Base-by-base conservation (phyloP, 768 basidiomycete species). In the Pulveroboletus sp. region DNA sequence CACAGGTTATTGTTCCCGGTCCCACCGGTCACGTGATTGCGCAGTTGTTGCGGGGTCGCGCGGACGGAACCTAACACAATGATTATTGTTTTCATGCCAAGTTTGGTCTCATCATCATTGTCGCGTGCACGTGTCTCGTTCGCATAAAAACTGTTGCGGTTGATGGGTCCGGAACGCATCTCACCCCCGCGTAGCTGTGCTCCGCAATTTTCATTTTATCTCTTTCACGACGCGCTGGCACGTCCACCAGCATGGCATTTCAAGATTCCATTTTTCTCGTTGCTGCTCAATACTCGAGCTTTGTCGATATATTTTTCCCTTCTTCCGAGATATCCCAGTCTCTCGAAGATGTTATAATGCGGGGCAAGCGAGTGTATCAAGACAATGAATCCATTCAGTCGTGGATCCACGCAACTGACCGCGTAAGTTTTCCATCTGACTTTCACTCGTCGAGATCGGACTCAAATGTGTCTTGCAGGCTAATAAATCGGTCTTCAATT, bases 201-300 rank as follows among this genome's bases (percentile, higher is more conserved):
- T 68, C 43, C 62, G 56, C 68, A 6, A n/a, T n/a, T n/a, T n/a
- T 29, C 27, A 20, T 27, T 45, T 55, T 57, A 45, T 36, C 41
- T 45, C 45, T 54, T 50, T 50, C 47, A 40, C 45, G 37, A 27
- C 40, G 39, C 22, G n/a, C 45, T 39, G 45, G 35, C 38, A 40
- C 44, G 54, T 53, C 36, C 45, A 41, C 41, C 47, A 41, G n/a
- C 38, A 65, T 65, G 63, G 13, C 57, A 19, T 53, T 53, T 48
- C 56, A 45, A 47, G n/a, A 45, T 40, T 49, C 56, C 42, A 42
- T 45, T 55, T 48, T 45, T 30, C 59, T 45, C 55, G 38, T 66
- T 59, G 63, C 68, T 64, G 68, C 66, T 53, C 63, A 62, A 63
- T 49, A 58, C 36, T 55, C 47, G 37, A 54, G 43, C 34, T 39